Evolutionary conservation across 2,329 filamentous ascomycete genomes (phyloP), one percentile per base, ranked within the genome.

Genomic region (Fusarium falciforme): DNA sequence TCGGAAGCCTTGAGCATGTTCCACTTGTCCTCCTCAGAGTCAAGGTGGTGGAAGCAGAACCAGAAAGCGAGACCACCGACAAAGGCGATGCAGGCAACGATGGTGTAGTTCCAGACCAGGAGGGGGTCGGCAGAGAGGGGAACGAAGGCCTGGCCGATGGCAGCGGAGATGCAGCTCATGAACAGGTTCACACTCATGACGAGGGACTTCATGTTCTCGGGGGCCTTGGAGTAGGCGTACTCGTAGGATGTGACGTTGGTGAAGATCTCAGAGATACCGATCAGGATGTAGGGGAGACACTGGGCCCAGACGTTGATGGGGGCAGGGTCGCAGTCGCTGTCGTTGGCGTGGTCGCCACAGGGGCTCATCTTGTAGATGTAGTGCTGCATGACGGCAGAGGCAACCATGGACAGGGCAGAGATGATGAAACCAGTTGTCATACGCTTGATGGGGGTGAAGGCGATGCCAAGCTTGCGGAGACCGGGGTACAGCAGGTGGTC

Each of bases 161-260:
- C 92, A 33, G 91, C 87, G 1, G 91, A 90, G 74, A 95, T 86
- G 66, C 92, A 93, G 33, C 87, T 91, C 87, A 90, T 94, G 84
- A 93, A 91, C 42, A 94, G 86, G 79, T 91, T 91, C 77, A 94
- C 85, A 22, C 89, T 89, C 82, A 89, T 87, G 76, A 95, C 92
- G n/a, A 95, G 86, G 2, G 91, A 93, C 74, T 92, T 91, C 93
- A 95, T 95, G 85, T 94, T 94, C 78, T 89, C 90, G 29, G 93
- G 93, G 0, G 93, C 92, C 83, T 94, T 94, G 80, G 91, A 92
- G 84, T 91, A 95, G 36, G 93, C 93, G 73, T 94, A 94, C 80
- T 94, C 93, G 73, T 93, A 89, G 2, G 90, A 91, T 17, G 87
- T 88, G 67, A 89, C 86, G 77, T 88, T 88, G 72, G 87, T 85